phyloP scores from a whole-genome alignment of 805 yeast species.

The Metschnikowia lachancei region DNA sequence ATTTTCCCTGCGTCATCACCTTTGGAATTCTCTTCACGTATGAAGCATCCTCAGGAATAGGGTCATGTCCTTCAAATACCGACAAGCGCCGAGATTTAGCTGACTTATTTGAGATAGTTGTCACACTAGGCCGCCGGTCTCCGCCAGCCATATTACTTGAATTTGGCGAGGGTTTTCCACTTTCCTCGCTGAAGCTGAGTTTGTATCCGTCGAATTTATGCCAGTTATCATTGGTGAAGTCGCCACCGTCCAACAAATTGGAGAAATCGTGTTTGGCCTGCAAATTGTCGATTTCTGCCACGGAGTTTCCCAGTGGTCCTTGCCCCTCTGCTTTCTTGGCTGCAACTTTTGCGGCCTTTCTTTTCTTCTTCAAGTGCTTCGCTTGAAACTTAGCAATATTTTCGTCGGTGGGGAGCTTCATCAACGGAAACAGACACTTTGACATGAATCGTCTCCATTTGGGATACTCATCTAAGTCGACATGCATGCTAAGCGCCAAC shows the following conservation, averaged over 20 bases:
- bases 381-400: slow-evolving; percentile 25
- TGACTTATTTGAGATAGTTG: slow-evolving; percentile 17
- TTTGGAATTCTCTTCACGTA: slow-evolving; percentile 5
- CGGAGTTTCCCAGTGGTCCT: background rate
- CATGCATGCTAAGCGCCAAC: slow-evolving; percentile 28
- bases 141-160: slow-evolving; percentile 5
- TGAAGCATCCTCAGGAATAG: slow-evolving; percentile 17
- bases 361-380: slow-evolving; percentile 14
- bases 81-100: slow-evolving; percentile 17
- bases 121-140: slow-evolving; percentile 16
- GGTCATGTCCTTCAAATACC: slow-evolving; percentile 13
- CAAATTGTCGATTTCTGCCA: slow-evolving; percentile 12
- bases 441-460: slow-evolving; percentile 41
- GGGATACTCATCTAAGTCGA: slow-evolving; percentile 30
- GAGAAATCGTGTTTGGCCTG: slow-evolving; percentile 38
- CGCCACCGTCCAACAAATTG: slow-evolving; percentile 31
- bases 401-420: slow-evolving; percentile 41
- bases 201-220: slow-evolving; percentile 31
- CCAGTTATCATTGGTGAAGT: slow-evolving; percentile 30
- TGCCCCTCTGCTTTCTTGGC: background rate
- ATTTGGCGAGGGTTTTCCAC: slow-evolving; percentile 6
- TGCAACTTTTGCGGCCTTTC: background rate
- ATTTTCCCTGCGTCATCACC: background rate
- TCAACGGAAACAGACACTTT: slow-evolving; percentile 43
- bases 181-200: slow-evolving; percentile 17